A percentile compares a stretch with the other conserved stretches of the same genome.
Conservation (phyloP, 129 eudicot species). For the Tanacetum coccineum region DNA sequence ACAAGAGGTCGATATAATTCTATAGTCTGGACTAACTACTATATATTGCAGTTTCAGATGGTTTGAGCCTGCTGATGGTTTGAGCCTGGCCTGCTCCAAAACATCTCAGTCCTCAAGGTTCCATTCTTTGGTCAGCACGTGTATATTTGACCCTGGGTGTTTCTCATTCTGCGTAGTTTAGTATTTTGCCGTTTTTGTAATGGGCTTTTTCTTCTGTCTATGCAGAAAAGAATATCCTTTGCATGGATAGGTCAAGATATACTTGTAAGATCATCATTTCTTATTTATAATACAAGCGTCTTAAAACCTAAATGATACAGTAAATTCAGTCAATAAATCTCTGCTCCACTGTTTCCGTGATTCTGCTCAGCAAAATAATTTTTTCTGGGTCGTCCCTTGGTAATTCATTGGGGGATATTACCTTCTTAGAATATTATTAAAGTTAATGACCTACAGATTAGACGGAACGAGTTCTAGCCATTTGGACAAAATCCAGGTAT, state of each 20-base stretch:
- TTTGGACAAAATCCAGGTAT: too few relatives aligned
- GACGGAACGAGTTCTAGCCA: too few relatives aligned
- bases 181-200: slow-evolving; percentile 74
- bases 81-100: slow-evolving; percentile 73
- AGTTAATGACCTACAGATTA: too few relatives aligned
- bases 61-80: slow-evolving; percentile 82
- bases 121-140: slow-evolving; percentile 88
- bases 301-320: slow-evolving; percentile 11
- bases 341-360: neutral
- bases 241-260: slow-evolving; percentile 99
- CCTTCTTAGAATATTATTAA: too few relatives aligned
- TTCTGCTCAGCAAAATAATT: neutral
- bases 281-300: slow-evolving; percentile 7
- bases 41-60: slow-evolving; percentile 73
- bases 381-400: too few relatives aligned
- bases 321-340: neutral
- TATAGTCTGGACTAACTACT: slow-evolving; percentile 33
- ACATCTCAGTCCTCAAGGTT: slow-evolving; percentile 69
- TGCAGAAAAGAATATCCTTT: slow-evolving; percentile 55
- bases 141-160: slow-evolving; percentile 70
- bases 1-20: slow-evolving; percentile 9
- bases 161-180: slow-evolving; percentile 76
- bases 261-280: slow-evolving; percentile 63
- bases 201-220: slow-evolving; percentile 98
- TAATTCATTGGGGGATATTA: too few relatives aligned